These are phyloP conservation scores for Psophocarpus tetragonolobus DNA, from an alignment of 306 rosid genomes.

Conservation along the genomic window DNA sequence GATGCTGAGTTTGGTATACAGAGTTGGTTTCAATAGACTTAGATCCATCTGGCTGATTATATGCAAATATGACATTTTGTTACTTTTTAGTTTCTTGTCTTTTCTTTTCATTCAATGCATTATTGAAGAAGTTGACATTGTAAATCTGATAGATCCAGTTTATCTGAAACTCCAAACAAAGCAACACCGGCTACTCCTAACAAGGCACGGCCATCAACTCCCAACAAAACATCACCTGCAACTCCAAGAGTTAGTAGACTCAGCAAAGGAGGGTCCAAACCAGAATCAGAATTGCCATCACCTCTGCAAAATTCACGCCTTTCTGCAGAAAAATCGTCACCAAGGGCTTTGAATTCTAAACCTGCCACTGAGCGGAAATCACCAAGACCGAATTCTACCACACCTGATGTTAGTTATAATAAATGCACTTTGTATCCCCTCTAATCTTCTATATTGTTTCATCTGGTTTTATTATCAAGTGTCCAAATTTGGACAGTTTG, in stretches of 20 bases:
- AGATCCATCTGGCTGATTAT: conserved; percentile 46
- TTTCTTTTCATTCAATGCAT: conserved; percentile 30
- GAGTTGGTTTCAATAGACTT: conserved; percentile 30
- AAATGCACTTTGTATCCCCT: not conserved
- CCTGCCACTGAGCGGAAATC: conserved; percentile 63
- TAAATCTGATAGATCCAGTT: conserved; percentile 66
- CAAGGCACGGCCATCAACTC: conserved; percentile 41
- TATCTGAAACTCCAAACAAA: conserved; percentile 61
- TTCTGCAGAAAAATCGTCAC: conserved; percentile 72
- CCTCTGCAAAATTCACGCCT: conserved; percentile 72
- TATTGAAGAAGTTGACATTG: conserved; percentile 31
- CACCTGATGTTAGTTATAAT: conserved; percentile 74
- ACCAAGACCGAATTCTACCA: conserved; percentile 59
- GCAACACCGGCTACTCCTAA: conserved; percentile 32
- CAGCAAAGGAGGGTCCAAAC: conserved; percentile 62
- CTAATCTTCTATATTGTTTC: not conserved
- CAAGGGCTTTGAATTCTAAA: conserved; percentile 66
- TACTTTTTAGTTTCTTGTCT: conserved; percentile 16
- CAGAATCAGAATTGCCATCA: conserved; percentile 76
- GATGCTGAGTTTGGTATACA: conserved; percentile 20
- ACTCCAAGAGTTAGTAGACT: conserved; percentile 81
- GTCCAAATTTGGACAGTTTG: not conserved
- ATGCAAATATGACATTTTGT: conserved; percentile 30
- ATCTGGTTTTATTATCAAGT: not conserved
- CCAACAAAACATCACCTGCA: conserved; percentile 71